Percentiles rank a stretch among this genome's conserved stretches.
Conservation (phyloP, 2,329 filamentous ascomycete species). For the Zopfia rhizophila region DNA sequence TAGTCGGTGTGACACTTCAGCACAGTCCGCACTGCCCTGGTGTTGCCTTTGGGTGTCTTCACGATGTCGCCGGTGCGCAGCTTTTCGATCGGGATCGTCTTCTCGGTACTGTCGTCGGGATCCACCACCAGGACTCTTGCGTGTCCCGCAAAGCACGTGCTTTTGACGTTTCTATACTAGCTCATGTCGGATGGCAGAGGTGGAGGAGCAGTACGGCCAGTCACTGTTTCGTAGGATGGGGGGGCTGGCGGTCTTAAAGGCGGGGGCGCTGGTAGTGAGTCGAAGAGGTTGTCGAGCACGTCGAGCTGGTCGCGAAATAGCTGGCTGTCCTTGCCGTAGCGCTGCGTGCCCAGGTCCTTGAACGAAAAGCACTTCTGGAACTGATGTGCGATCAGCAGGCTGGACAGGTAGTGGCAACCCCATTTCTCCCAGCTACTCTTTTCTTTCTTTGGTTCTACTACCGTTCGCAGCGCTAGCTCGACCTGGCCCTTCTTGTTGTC, state of each 20-base stretch:
- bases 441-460: no score
- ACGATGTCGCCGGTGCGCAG: slow-evolving; percentile 12
- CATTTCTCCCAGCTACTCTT: not conserved
- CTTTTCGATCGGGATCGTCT: slow-evolving; percentile 13
- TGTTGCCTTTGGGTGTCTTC: slow-evolving; percentile 14
- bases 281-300: slow-evolving; percentile 5
- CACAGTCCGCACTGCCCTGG: slow-evolving; percentile 10
- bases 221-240: slow-evolving; percentile 10
- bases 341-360: slow-evolving; percentile 1
- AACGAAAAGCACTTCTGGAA: slow-evolving; percentile 1
- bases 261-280: slow-evolving; percentile 8
- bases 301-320: slow-evolving; percentile 12
- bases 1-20: slow-evolving; percentile 12
- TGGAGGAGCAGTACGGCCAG: slow-evolving; percentile 1
- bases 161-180: slow-evolving; percentile 10
- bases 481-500: slow-evolving; percentile 1
- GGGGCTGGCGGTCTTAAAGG: slow-evolving; percentile 9
- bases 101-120: slow-evolving; percentile 9
- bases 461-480: not conserved
- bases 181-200: slow-evolving; percentile 10
- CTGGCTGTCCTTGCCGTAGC: slow-evolving; percentile 3
- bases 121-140: slow-evolving; percentile 14
- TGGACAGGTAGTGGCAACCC: slow-evolving; percentile 1
- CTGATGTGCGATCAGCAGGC: slow-evolving; percentile 1
- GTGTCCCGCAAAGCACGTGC: slow-evolving; percentile 10